Percentiles rank a stretch among this genome's conserved stretches.
phyloP scores from a whole-genome alignment of 495 filamentous ascomycete genomes.

The Neurospora hispaniola region DNA sequence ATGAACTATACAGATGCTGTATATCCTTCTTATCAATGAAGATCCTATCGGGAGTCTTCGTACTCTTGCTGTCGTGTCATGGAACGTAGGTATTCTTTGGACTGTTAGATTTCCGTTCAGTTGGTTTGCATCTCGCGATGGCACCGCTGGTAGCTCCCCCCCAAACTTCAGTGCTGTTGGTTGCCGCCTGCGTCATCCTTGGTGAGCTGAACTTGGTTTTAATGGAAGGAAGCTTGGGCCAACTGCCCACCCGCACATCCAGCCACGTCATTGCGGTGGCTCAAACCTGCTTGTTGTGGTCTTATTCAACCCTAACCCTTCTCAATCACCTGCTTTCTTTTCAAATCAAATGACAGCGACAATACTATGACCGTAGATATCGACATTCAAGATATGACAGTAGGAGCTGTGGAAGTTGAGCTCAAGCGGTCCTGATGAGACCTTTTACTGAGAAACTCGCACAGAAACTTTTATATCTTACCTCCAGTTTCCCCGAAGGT shows the following conservation, averaged over 20 bases:
- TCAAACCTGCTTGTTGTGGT: not conserved
- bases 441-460: not conserved
- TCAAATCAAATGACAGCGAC: not conserved
- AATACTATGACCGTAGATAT: too few relatives aligned
- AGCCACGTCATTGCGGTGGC: not conserved
- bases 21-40: not conserved
- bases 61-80: not conserved
- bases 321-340: not conserved
- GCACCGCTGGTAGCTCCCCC: not conserved
- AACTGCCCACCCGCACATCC: not conserved
- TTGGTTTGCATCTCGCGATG: not conserved
- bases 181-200: not conserved
- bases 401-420: not conserved
- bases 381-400: not conserved
- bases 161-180: not conserved
- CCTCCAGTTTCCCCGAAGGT: not conserved
- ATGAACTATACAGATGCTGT: not conserved
- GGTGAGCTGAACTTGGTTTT: not conserved
- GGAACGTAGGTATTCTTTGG: not conserved
- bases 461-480: not conserved
- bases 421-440: not conserved
- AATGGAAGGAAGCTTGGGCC: not conserved
- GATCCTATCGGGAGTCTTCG: not conserved
- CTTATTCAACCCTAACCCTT: not conserved
- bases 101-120: not conserved